Base-by-base conservation (phyloP, 2,329 filamentous ascomycete genomes). In the Colletotrichum sp. region DNA sequence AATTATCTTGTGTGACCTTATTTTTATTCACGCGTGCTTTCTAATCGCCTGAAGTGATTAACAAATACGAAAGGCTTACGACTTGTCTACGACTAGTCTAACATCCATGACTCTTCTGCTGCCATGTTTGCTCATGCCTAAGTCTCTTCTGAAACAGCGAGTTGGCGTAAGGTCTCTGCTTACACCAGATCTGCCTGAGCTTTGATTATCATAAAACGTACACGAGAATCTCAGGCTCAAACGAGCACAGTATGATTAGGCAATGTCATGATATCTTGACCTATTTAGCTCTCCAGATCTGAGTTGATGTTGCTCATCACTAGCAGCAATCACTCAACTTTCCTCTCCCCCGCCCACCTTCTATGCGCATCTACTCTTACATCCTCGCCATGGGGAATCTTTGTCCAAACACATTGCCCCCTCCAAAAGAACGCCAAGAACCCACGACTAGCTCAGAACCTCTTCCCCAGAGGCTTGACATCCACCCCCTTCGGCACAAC, bases 401-500 rank as follows among this genome's bases (percentile, higher is more conserved):
- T 49, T 49, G 44, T 49, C 44, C 44, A 59, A 59, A 59, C 55
- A 24, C 16, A 26, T 28, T 24, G 28, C 28, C 26, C 13, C 12
- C 13, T 34, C 15, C 30, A 16, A 49, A 49, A 10, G 13, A 69
- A 62, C 67, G 67, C 67, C 26, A 21, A 16, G 9, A 44, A 69
- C 5, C 21, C 4, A 15, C 18, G 2, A 16, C 18, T 8, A 18
- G n/a, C 49, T 24, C 13, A 76, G 34, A 77, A 77, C 44, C 12
- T 60, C 75, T 75, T 67, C 6, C 71, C 71, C 8, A 77, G 24
- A 36, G 75, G 71, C 64, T 72, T 10, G 7, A 71, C 52, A 3
- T 70, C 36, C 2, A 32, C 60, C 8, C 71, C 72, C 65, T 78
- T 78, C n/a, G 77, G 77, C 59, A 77, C 77, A 4, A 78, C 77